Base-by-base conservation (phyloP, 176 grass and related monocot genomes). In the Hordeum vulgare region DNA sequence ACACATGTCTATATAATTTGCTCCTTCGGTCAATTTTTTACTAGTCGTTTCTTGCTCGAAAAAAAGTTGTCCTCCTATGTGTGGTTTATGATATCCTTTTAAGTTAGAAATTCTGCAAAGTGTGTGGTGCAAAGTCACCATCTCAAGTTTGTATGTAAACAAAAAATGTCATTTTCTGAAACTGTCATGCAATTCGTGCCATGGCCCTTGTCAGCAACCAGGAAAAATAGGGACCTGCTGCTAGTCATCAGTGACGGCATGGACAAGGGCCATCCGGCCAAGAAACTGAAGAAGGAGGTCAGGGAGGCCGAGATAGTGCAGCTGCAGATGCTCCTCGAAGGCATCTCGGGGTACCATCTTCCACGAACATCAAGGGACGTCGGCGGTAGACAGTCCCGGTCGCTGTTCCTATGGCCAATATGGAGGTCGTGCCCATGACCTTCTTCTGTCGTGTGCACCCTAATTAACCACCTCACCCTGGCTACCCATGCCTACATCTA, bases 291-390 rank as follows among this genome's bases (percentile, higher is more conserved):
- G 66, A 80, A 66, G 68, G 75, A 80, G 76, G 74, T 87, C 66
- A 84, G 88, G 45, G 74, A 83, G 42, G 84, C 80, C n/a, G 80
- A 87, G 66, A 72, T 84, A 42, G 42, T 90, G 28, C 75, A 90
- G 67, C 78, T 89, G 53, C 70, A 63, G 29, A 77, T 83, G 17
- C 31, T 81, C 7, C 21, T 17, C 12, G 69, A 57, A 1, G 26
- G 37, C 23, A n/a, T 56, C 54, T 31, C 21, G 9, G 15, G 29
- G 79, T 17, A 37, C n/a, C n/a, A n/a, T 11, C 35, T 45, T 5
- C 15, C 78, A 7, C 71, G 42, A 41, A 66, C 40, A 13, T n/a
- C 45, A 26, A 14, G 4, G 29, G 44, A 40, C 28, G 9, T 37
- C 78, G 27, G 36, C 78, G 60, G 2, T 61, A 41, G 78, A 45